Conservation (phyloP, 345 rosid genomes). For the Rhizophora mangle region DNA sequence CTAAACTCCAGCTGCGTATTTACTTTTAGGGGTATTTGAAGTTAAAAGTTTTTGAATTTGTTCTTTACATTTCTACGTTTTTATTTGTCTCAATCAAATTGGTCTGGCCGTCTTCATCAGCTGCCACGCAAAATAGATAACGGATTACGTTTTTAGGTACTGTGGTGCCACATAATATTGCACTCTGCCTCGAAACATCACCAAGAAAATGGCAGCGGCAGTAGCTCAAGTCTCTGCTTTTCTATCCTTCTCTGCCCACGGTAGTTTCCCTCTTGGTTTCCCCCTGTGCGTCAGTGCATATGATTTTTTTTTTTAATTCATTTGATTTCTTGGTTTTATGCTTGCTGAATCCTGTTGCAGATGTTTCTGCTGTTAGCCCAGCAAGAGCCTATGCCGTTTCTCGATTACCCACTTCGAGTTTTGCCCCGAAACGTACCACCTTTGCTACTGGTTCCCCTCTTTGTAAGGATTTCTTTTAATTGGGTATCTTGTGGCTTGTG, state of each 20-base stretch:
- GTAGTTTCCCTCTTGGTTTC: slow-evolving; percentile 24
- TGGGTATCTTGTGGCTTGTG: not conserved
- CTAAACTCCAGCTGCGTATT: slow-evolving; percentile 92
- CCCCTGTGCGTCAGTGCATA: not conserved
- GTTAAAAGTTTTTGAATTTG: too few species aligned
- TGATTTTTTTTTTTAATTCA: not conserved
- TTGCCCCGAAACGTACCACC: slow-evolving; percentile 30
- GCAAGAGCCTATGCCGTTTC: slow-evolving; percentile 23
- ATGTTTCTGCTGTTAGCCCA: slow-evolving; percentile 30
- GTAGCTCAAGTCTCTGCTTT: slow-evolving; percentile 58
- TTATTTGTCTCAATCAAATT: not conserved
- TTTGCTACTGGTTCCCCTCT: slow-evolving; percentile 69
- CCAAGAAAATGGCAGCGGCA: slow-evolving; percentile 13
- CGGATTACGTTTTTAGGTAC: not conserved
- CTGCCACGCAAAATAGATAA: not conserved
- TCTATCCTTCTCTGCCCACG: slow-evolving; percentile 44
- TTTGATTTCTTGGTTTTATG: not conserved
- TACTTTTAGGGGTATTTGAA: slow-evolving; percentile 25
- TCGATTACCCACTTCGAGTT: slow-evolving; percentile 33
- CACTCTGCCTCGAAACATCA: not conserved
- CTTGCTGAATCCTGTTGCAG: slow-evolving; percentile 29
- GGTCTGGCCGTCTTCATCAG: slow-evolving; percentile 4
- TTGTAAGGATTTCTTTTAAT: slow-evolving; percentile 29
- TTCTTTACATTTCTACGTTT: too few species aligned
- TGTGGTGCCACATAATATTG: slow-evolving; percentile 2